Percentiles rank a stretch among this genome's conserved stretches.
These are phyloP conservation scores for Leccinum obscurum DNA, from an alignment of 768 basidiomycete species.

Conservation along the genomic window DNA sequence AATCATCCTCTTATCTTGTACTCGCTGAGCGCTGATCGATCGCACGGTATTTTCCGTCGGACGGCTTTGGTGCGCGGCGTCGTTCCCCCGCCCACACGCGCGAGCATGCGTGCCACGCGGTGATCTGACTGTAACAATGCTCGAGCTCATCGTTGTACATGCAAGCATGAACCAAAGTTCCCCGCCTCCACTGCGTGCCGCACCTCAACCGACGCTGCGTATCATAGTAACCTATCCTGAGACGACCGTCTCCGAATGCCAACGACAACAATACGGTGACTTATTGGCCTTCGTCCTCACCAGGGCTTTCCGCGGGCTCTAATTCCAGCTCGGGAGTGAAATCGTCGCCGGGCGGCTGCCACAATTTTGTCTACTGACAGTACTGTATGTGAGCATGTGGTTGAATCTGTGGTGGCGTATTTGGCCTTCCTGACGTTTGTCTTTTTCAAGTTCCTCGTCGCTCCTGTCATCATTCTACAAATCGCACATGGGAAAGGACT, in stretches of 20 bases:
- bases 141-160: constrained; percentile 51
- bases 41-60: neutral
- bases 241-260: constrained; percentile 50
- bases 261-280: neutral
- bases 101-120: neutral
- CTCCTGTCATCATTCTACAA: too few relatives aligned
- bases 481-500: too few relatives aligned
- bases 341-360: constrained; percentile 14
- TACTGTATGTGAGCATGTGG: too few relatives aligned
- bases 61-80: neutral
- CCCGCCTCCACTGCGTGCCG: constrained; percentile 52
- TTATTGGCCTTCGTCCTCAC: constrained; percentile 11
- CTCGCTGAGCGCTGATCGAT: constrained; percentile 13
- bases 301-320: constrained; percentile 8
- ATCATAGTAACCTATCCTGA: constrained; percentile 62
- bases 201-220: constrained; percentile 61
- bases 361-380: too few relatives aligned
- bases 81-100: neutral
- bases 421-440: too few relatives aligned
- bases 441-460: too few relatives aligned
- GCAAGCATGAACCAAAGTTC: constrained; percentile 39
- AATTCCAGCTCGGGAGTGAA: neutral
- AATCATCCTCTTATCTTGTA: constrained; percentile 28
- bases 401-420: too few relatives aligned
- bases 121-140: constrained; percentile 63